Base-by-base conservation (phyloP, 352 stramenopile species). In the Pythium scleroteichum region DNA sequence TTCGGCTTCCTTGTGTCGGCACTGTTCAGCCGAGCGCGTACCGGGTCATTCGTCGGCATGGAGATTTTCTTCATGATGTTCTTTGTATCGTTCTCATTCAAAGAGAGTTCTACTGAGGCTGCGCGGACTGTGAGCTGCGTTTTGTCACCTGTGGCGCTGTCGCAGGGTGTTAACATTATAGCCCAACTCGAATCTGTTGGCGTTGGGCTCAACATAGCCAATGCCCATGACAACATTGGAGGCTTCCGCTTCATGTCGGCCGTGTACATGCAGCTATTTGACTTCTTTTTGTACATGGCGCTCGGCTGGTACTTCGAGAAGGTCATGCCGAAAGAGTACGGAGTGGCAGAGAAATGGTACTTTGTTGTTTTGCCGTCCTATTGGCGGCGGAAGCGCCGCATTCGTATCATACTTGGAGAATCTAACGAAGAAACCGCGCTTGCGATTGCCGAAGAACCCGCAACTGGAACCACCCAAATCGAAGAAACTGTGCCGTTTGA, bases 261-360 rank as follows among this genome's bases (percentile, higher is more conserved):
- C 17, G 67, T 98, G 26, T 66, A 64, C 44, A 94, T 98, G 75
- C 80, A 98, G 48, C 33, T 96, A 8, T n/a, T 98, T 0, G 94
- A 98, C 61, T 85, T 82, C 5, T 23, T 96, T 19, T 39, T 98
- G 17, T 98, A 97, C 65, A 69, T 83, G 44, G 3, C 91, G 12
- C 19, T 98, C 1, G 94, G 79, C 0, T 73, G 73, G 47, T 99
- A 99, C 72, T 76, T 98, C 4, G 93, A 97, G 52, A 77, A 88
- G 48, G 90, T 98, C 14, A 66, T 97, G n/a, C 96, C 96, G 3
- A 90, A 87, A 40, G 90, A 98, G 50, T 99, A 95, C 52, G 96
- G 96, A 17, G 83, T 94, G 19, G 52, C 71, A 0, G 73, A 93
- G 24, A 87, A 82, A 3, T 98, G 89, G 83, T 97, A 97, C 69